These are phyloP conservation scores for Sugiyamaella xylanicola DNA, from an alignment of 1,139 yeast genomes.

Conservation along the genomic window DNA sequence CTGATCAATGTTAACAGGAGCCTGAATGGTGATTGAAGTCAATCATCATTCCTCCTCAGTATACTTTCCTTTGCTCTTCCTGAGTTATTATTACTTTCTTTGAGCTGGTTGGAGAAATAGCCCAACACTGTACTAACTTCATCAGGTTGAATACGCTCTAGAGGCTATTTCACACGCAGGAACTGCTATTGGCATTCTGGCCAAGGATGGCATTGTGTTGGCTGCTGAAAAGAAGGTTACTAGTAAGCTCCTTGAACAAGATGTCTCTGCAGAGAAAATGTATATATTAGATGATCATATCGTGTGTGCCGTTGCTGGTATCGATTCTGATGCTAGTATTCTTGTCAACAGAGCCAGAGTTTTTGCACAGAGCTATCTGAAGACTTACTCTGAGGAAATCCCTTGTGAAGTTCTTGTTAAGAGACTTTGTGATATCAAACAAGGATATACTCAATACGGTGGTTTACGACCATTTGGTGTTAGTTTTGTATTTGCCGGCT, in stretches of 20 bases:
- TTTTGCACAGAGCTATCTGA: constrained; percentile 79
- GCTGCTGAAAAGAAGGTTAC: constrained; percentile 97
- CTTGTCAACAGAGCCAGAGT: constrained; percentile 86
- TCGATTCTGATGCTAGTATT: constrained; percentile 96
- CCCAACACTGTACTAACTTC: constrained; percentile 12
- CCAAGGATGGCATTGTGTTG: constrained; percentile 89
- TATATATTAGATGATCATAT: constrained; percentile 80
- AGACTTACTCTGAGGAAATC: constrained; percentile 85
- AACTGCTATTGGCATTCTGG: constrained; percentile 92
- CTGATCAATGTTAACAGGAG: neutral
- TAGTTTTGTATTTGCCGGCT: constrained; percentile 93
- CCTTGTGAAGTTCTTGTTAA: constrained; percentile 91
- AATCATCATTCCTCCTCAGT: too few species aligned
- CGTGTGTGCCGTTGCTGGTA: constrained; percentile 96
- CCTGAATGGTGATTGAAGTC: too few species aligned
- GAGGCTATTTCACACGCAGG: constrained; percentile 99
- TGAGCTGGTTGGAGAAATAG: neutral
- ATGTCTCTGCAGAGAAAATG: constrained; percentile 89
- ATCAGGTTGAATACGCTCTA: constrained; percentile 87
- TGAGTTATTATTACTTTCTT: too few species aligned
- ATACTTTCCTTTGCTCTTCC: too few species aligned
- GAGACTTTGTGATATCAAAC: constrained; percentile 88
- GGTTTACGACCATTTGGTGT: constrained; percentile 99
- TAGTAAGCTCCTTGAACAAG: constrained; percentile 88
- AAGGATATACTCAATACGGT: constrained; percentile 98